Conservation (phyloP, 345 rosid genomes). For the Salix arbutifolia region DNA sequence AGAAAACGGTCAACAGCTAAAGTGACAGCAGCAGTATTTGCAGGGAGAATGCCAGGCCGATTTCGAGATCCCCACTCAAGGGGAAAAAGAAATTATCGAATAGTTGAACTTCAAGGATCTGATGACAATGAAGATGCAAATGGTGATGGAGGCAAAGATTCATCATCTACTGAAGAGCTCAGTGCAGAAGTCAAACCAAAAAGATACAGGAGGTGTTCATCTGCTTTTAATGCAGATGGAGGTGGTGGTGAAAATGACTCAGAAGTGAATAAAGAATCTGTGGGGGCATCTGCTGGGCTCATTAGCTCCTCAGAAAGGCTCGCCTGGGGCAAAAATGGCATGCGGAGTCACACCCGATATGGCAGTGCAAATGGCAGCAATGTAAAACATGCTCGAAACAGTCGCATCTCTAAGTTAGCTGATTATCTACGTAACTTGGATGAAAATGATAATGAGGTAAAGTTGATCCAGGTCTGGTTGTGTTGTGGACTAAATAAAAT, state of each 20-base stretch:
- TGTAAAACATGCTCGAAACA: conserved; percentile 32
- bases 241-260: conserved; percentile 39
- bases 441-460: conserved; percentile 46
- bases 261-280: conserved; percentile 37
- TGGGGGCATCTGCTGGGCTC: conserved; percentile 32
- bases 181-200: conserved; percentile 35
- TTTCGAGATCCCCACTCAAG: conserved; percentile 29
- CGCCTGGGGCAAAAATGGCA: conserved; percentile 52
- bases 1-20: conserved; percentile 31
- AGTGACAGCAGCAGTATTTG: conserved; percentile 21
- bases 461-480: neutral
- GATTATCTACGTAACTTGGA: conserved; percentile 34
- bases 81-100: conserved; percentile 34
- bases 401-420: conserved; percentile 36
- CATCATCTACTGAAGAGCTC: conserved; percentile 43
- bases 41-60: conserved; percentile 32
- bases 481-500: neutral
- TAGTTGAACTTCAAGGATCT: conserved; percentile 35
- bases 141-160: conserved; percentile 36
- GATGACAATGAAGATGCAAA: conserved; percentile 43
- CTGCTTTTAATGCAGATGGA: conserved; percentile 34
- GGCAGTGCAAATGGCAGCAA: conserved; percentile 36
- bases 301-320: conserved; percentile 41
- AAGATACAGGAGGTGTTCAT: conserved; percentile 35
- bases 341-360: conserved; percentile 45